Percentiles rank a stretch among this genome's conserved stretches.
Evolutionary conservation across 441 rosid genomes (phyloP).

Genomic region (Erodium chrysanthum): DNA sequence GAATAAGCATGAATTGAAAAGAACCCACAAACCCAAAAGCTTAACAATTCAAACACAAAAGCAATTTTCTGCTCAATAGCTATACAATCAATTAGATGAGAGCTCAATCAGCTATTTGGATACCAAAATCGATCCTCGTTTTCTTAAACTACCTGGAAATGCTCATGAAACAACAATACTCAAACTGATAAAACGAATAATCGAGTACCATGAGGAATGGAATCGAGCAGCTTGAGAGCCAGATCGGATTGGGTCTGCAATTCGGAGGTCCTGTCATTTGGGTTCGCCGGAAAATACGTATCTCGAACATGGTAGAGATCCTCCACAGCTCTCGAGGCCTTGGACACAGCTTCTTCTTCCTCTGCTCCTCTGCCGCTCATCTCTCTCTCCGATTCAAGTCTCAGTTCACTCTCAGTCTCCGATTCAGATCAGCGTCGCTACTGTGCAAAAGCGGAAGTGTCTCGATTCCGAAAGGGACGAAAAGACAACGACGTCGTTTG

Average conservation of each 20-base stretch:
- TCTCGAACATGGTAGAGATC: constrained; percentile 43
- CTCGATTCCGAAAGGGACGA: too few relatives aligned
- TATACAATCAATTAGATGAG: neutral
- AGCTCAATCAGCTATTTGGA: neutral
- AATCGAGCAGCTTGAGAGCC: constrained; percentile 49
- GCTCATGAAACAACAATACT: neutral
- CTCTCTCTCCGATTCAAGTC: too few relatives aligned
- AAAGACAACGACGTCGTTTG: too few relatives aligned
- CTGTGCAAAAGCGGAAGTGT: too few relatives aligned
- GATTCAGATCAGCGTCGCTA: too few relatives aligned
- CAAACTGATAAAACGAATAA: neutral
- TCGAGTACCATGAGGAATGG: constrained; percentile 43
- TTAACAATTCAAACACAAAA: too few relatives aligned
- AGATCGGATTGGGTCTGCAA: constrained; percentile 40
- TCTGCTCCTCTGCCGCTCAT: constrained; percentile 18
- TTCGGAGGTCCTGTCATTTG: constrained; percentile 38
- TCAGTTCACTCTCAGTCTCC: too few relatives aligned
- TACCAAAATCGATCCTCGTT: neutral
- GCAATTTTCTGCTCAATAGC: neutral
- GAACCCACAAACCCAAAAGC: too few relatives aligned
- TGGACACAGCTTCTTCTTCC: constrained; percentile 34
- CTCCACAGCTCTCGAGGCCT: constrained; percentile 30
- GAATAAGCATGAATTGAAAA: too few relatives aligned
- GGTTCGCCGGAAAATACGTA: constrained; percentile 46
- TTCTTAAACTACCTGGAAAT: neutral